These are phyloP conservation scores for Sporothrix globosa DNA, from an alignment of 2,329 filamentous ascomycete species.

Conservation along the genomic window DNA sequence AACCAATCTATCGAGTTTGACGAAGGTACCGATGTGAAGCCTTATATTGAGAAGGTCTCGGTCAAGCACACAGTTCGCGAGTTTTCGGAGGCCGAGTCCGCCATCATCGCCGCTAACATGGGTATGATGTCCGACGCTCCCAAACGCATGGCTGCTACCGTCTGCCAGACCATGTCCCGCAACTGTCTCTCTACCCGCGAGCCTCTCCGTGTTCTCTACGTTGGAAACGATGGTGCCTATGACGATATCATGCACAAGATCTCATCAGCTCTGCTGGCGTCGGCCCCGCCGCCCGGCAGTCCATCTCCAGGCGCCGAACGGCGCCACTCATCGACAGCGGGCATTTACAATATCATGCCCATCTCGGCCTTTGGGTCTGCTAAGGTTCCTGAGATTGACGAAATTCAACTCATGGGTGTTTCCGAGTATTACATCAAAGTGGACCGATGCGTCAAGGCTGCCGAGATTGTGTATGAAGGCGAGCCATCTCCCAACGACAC, in stretches of 20 bases:
- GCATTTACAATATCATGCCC: constrained; percentile 56
- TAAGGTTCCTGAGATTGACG: constrained; percentile 46
- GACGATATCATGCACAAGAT: constrained; percentile 52
- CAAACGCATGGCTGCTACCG: constrained; percentile 47
- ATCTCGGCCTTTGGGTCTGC: constrained; percentile 54
- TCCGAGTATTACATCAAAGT: constrained; percentile 57
- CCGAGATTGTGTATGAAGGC: constrained; percentile 40
- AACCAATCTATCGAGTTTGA: constrained; percentile 51
- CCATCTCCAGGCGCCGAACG: not conserved
- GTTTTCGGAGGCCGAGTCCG: constrained; percentile 48
- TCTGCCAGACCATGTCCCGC: constrained; percentile 55
- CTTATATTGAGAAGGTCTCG: constrained; percentile 46
- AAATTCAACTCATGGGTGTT: constrained; percentile 57
- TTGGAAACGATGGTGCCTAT: constrained; percentile 49
- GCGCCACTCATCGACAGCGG: constrained; percentile 23
- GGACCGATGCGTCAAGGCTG: constrained; percentile 52
- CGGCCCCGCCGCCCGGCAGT: constrained; percentile 38
- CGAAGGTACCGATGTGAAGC: constrained; percentile 47
- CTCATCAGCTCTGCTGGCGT: constrained; percentile 53
- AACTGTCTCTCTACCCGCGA: constrained; percentile 50
- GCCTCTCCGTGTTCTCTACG: constrained; percentile 55
- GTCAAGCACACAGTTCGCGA: constrained; percentile 54
- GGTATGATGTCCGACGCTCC: constrained; percentile 42
- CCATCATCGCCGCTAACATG: constrained; percentile 43
- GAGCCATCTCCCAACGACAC: constrained; percentile 39